phyloP scores from a whole-genome alignment of 2,329 filamentous ascomycete genomes.

The Verticillium isaacii region DNA sequence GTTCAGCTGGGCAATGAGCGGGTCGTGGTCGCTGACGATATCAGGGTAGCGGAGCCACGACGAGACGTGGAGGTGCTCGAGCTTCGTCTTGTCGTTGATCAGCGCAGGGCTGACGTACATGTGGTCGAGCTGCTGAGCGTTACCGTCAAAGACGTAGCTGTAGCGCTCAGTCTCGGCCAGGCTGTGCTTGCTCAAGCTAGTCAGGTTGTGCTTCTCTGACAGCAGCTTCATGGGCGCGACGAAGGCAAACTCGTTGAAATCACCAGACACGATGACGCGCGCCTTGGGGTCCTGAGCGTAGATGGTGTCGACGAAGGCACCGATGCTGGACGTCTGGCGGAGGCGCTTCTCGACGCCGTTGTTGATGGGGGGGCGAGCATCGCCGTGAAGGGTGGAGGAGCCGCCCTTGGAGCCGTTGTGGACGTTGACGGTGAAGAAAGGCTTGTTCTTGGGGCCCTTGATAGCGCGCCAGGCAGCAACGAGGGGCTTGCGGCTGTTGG shows the following conservation, averaged over 20 bases:
- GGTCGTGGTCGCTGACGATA: conserved; percentile 64
- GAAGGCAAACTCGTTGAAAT: conserved; percentile 70
- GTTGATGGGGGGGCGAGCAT: conserved; percentile 62
- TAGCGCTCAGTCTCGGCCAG: conserved; percentile 57
- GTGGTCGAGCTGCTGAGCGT: conserved; percentile 66
- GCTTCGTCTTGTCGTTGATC: conserved; percentile 33
- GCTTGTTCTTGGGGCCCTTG: conserved; percentile 40
- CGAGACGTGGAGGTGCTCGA: conserved; percentile 68
- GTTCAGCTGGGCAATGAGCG: conserved; percentile 58
- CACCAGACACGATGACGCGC: conserved; percentile 56
- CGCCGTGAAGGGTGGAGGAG: conserved; percentile 58
- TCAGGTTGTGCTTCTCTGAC: conserved; percentile 44
- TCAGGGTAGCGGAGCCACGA: conserved; percentile 57
- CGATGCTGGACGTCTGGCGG: conserved; percentile 54
- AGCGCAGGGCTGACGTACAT: conserved; percentile 58
- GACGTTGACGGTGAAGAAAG: conserved; percentile 68
- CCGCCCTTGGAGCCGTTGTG: conserved; percentile 66
- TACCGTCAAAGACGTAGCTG: conserved; percentile 67
- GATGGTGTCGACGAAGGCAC: conserved; percentile 53
- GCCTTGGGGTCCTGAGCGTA: conserved; percentile 51
- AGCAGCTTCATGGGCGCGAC: conserved; percentile 56
- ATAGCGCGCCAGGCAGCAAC: conserved; percentile 60
- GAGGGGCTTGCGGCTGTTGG: conserved; percentile 60
- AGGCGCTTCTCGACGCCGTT: conserved; percentile 53
- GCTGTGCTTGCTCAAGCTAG: conserved; percentile 56